A percentile compares a stretch with the other conserved stretches of the same genome.
Evolutionary conservation across 306 rosid genomes (phyloP).

Genomic region (Vigna nakashimae): DNA sequence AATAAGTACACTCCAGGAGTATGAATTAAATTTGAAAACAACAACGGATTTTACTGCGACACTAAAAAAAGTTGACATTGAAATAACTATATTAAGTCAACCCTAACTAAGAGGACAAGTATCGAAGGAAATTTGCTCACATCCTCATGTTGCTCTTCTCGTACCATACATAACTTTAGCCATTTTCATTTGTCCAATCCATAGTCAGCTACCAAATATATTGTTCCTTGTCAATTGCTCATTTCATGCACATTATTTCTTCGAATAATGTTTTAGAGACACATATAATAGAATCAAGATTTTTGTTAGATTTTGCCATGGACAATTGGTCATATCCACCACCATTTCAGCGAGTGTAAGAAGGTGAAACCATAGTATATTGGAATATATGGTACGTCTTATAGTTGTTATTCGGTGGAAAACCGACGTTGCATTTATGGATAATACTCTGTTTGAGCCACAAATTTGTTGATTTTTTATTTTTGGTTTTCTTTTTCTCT

Average conservation of each 20-base stretch:
- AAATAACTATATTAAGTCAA: neutral
- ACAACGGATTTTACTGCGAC: neutral
- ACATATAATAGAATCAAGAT: conserved; percentile 24
- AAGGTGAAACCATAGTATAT: conserved; percentile 6
- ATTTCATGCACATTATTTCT: neutral
- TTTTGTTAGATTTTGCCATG: conserved; percentile 36
- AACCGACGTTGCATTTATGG: conserved; percentile 37
- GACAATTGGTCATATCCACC: conserved; percentile 33
- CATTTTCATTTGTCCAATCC: conserved; percentile 40
- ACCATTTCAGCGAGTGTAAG: conserved; percentile 27
- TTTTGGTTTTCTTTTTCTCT: neutral
- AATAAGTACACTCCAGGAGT: neutral
- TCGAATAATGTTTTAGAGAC: conserved; percentile 15
- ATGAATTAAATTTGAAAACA: neutral
- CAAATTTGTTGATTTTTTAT: conserved; percentile 31
- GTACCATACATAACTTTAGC: conserved; percentile 16
- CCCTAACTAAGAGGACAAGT: conserved; percentile 24
- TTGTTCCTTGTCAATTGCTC: neutral
- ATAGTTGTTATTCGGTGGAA: conserved; percentile 41
- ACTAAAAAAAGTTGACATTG: neutral
- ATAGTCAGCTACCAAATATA: neutral
- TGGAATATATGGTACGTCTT: conserved; percentile 31
- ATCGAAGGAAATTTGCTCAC: conserved; percentile 26
- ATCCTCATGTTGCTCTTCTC: neutral
- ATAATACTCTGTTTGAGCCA: conserved; percentile 36